Evolutionary conservation across 345 rosid species (phyloP).

Genomic region (Alliaria petiolata): DNA sequence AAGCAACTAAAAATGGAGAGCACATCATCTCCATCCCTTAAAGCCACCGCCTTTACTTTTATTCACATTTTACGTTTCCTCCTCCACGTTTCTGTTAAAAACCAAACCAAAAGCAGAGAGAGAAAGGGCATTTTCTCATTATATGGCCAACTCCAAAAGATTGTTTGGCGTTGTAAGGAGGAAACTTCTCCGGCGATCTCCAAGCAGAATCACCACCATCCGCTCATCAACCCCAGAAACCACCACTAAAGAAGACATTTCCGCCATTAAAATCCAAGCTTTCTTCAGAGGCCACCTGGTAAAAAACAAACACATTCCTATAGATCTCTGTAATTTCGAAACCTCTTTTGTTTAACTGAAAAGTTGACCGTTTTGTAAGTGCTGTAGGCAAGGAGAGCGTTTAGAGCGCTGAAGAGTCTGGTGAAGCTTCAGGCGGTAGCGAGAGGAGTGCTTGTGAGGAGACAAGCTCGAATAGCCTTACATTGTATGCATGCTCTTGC

Average conservation of each 20-base stretch:
- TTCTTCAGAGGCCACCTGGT: constrained; percentile 85
- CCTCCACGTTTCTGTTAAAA: background rate
- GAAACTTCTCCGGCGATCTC: constrained; percentile 27
- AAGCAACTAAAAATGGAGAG: constrained; percentile 19
- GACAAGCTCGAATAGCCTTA: constrained; percentile 60
- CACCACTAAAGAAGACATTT: constrained; percentile 38
- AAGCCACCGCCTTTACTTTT: constrained; percentile 25
- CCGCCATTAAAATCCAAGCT: constrained; percentile 79
- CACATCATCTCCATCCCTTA: constrained; percentile 35
- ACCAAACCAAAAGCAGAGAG: background rate
- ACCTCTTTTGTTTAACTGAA: too few relatives aligned
- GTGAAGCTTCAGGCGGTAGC: constrained; percentile 81
- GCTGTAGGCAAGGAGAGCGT: constrained; percentile 68
- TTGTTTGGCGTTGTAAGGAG: constrained; percentile 25
- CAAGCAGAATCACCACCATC: constrained; percentile 23
- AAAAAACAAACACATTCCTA: background rate
- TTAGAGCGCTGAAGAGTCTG: constrained; percentile 70
- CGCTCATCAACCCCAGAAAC: background rate
- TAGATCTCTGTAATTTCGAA: background rate
- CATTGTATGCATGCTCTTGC: constrained; percentile 80
- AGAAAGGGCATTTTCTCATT: background rate
- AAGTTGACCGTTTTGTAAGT: too few relatives aligned
- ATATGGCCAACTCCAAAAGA: constrained; percentile 27
- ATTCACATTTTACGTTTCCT: constrained; percentile 30
- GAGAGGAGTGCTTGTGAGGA: constrained; percentile 59